Evolutionary conservation across 2,329 filamentous ascomycete genomes (phyloP).

Genomic region (Tolypocladium album): DNA sequence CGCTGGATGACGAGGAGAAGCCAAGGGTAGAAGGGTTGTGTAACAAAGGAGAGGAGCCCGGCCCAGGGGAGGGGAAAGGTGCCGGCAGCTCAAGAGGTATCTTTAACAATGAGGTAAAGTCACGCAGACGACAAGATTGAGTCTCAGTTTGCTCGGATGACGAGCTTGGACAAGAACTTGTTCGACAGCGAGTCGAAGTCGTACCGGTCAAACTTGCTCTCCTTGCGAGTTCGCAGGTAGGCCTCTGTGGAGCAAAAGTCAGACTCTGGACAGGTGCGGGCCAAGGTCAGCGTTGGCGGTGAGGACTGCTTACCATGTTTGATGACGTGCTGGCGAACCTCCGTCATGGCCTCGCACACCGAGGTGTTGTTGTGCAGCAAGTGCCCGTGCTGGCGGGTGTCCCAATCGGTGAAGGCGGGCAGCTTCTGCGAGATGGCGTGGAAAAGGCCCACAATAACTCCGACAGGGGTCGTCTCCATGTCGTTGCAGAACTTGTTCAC

Average conservation of each 20-base stretch:
- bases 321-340: constrained; percentile 83
- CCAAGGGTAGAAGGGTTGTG: constrained; percentile 15
- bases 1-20: constrained; percentile 28
- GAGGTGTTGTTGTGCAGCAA: constrained; percentile 82
- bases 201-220: constrained; percentile 75
- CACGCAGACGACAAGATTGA: neutral
- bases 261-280: constrained; percentile 4
- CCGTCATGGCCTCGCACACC: constrained; percentile 92
- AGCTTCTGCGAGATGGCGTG: constrained; percentile 97
- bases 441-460: constrained; percentile 93
- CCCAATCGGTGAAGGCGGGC: constrained; percentile 87
- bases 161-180: constrained; percentile 93
- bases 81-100: constrained; percentile 7
- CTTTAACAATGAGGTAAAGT: neutral
- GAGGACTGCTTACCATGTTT: constrained; percentile 62
- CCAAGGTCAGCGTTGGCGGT: neutral
- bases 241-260: constrained; percentile 48
- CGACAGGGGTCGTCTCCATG: constrained; percentile 93
- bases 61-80: neutral
- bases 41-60: constrained; percentile 18
- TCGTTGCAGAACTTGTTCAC: constrained; percentile 93
- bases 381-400: constrained; percentile 82
- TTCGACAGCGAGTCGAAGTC: constrained; percentile 95
- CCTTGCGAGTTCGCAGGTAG: constrained; percentile 72
- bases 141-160: constrained; percentile 76